These are phyloP conservation scores for Hypoxylon sp. DNA, from an alignment of 2,329 filamentous ascomycete species.

Conservation along the genomic window DNA sequence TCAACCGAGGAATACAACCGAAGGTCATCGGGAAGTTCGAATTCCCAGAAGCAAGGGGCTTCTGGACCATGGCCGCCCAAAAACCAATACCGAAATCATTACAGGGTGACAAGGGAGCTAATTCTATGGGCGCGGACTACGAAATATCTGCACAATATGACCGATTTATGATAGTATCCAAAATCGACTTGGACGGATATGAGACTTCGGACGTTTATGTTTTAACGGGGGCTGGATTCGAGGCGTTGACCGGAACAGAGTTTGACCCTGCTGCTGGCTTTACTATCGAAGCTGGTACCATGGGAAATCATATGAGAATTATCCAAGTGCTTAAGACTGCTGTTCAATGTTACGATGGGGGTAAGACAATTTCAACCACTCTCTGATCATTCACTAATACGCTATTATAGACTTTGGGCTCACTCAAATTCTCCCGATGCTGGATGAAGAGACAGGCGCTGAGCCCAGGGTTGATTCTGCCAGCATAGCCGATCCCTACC, in stretches of 20 bases:
- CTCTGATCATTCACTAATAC: conserved; percentile 22
- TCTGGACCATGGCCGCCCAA: conserved; percentile 84
- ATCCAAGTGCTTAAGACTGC: conserved; percentile 90
- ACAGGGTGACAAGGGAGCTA: conserved; percentile 62
- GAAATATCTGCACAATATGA: conserved; percentile 74
- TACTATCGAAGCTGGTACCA: conserved; percentile 85
- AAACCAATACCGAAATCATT: conserved; percentile 73
- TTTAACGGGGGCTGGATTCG: conserved; percentile 78
- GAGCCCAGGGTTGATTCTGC: conserved; percentile 83
- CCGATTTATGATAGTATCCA: conserved; percentile 85
- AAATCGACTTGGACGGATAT: conserved; percentile 73
- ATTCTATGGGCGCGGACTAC: conserved; percentile 65
- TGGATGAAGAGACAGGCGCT: conserved; percentile 87
- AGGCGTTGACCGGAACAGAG: conserved; percentile 83
- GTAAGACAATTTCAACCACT: conserved; percentile 62
- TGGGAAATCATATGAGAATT: conserved; percentile 83
- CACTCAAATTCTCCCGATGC: conserved; percentile 90
- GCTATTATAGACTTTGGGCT: conserved; percentile 78
- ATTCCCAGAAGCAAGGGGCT: conserved; percentile 77
- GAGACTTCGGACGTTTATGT: conserved; percentile 84
- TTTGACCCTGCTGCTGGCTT: conserved; percentile 91
- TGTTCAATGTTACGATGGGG: conserved; percentile 88
- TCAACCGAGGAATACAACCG: conserved; percentile 83
- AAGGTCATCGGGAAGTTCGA: conserved; percentile 76
- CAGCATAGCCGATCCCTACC: conserved; percentile 87